Conservation (phyloP, 345 rosid species). For the Noccaea caerulescens region DNA sequence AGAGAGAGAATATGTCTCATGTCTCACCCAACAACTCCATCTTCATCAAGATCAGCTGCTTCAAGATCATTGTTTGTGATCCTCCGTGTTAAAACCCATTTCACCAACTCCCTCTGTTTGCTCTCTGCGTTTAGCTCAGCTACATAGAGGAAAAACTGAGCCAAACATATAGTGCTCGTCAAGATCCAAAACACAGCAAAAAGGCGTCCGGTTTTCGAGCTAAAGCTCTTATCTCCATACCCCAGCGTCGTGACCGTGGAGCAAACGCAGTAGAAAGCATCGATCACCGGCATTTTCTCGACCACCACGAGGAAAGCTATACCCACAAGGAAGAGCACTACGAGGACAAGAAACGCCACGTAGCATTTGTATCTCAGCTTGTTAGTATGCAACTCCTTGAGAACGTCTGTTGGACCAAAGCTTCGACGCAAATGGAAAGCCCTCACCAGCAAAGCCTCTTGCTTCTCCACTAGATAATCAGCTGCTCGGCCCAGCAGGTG, state of each 20-base stretch:
- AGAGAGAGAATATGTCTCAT: not conserved
- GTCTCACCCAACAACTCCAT: conserved; percentile 75
- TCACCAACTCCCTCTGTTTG: conserved; percentile 59
- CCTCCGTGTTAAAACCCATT: conserved; percentile 73
- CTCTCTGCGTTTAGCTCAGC: conserved; percentile 69
- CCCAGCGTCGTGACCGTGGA: conserved; percentile 85
- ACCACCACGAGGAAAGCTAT: conserved; percentile 46
- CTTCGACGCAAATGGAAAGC: conserved; percentile 58
- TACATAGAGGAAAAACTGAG: conserved; percentile 65
- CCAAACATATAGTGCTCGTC: conserved; percentile 63
- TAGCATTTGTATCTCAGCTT: conserved; percentile 62
- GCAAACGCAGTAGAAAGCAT: conserved; percentile 84
- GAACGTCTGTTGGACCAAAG: conserved; percentile 49
- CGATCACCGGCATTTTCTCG: conserved; percentile 55
- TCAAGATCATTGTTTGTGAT: conserved; percentile 70
- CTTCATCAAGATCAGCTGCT: conserved; percentile 81
- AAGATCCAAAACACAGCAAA: conserved; percentile 81
- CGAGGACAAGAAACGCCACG: conserved; percentile 46
- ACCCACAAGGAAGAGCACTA: conserved; percentile 56
- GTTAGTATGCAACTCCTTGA: conserved; percentile 60
- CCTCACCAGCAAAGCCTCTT: conserved; percentile 68
- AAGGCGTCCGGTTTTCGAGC: conserved; percentile 55
- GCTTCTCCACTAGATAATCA: conserved; percentile 83
- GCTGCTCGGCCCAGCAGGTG: conserved; percentile 72
- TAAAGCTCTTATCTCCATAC: conserved; percentile 83